Conservation (phyloP, 805 yeast species). For the Candida xyloterini region DNA sequence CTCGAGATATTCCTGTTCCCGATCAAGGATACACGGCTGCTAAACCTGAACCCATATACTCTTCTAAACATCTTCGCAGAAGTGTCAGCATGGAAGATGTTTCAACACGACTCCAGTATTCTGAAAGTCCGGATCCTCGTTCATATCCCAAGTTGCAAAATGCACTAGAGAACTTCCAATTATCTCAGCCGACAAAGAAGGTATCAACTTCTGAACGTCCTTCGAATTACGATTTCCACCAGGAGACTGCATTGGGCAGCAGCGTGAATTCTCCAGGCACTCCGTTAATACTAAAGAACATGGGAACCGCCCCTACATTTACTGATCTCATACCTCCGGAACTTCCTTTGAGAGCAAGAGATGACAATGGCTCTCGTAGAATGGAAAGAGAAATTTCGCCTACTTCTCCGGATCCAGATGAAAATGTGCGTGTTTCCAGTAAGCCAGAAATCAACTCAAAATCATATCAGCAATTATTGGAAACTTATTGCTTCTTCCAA, state of each 20-base stretch:
- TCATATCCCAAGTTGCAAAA: slow-evolving; percentile 1
- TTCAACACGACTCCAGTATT: background rate
- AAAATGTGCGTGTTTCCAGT: slow-evolving; percentile 4
- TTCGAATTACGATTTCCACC: slow-evolving; percentile 5
- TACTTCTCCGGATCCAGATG: background rate
- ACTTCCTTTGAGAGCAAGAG: slow-evolving; percentile 7
- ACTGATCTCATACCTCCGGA: slow-evolving; percentile 19
- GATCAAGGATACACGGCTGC: background rate
- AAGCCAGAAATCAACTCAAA: slow-evolving; percentile 44
- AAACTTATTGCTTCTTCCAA: slow-evolving; percentile 59
- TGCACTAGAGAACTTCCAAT: slow-evolving; percentile 4
- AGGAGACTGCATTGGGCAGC: slow-evolving; percentile 8
- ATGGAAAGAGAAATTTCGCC: slow-evolving; percentile 11
- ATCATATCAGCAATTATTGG: slow-evolving; percentile 54
- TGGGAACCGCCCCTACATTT: slow-evolving; percentile 20
- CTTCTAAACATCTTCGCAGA: slow-evolving; percentile 23
- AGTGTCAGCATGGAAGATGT: slow-evolving; percentile 25
- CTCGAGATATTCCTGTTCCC: background rate
- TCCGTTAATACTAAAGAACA: slow-evolving; percentile 21
- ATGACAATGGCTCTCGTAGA: background rate
- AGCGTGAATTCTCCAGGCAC: slow-evolving; percentile 25
- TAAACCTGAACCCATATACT: slow-evolving; percentile 11
- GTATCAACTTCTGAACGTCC: background rate
- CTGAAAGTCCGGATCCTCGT: slow-evolving; percentile 3
- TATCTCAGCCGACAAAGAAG: slow-evolving; percentile 9